These are phyloP conservation scores for Naganishia sp. DNA, from an alignment of 1,284 basidiomycete species.

Conservation along the genomic window DNA sequence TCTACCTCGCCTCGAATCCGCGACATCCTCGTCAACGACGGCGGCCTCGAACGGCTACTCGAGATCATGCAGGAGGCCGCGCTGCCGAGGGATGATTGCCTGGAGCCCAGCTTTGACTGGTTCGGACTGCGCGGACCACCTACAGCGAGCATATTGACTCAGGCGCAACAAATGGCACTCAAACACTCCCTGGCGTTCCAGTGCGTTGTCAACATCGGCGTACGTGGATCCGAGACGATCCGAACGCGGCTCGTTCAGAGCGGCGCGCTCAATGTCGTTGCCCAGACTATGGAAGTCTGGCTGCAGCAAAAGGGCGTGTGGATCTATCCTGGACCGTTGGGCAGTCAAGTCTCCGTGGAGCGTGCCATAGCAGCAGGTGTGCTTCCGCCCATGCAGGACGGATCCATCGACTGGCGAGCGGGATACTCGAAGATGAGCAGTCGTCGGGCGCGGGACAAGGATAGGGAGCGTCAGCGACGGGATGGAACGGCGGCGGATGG, in stretches of 20 bases:
- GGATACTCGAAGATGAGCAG: slow-evolving; percentile 13
- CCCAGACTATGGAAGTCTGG: slow-evolving; percentile 93
- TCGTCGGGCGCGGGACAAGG: slow-evolving; percentile 24
- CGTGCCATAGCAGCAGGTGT: slow-evolving; percentile 54
- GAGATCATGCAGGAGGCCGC: slow-evolving; percentile 85
- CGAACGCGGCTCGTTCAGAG: slow-evolving; percentile 92
- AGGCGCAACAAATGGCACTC: slow-evolving; percentile 80
- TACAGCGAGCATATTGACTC: slow-evolving; percentile 55
- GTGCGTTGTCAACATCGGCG: slow-evolving; percentile 96
- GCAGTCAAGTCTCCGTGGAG: slow-evolving; percentile 64
- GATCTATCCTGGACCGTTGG: slow-evolving; percentile 50
- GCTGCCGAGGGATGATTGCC: slow-evolving; percentile 40
- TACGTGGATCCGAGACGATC: slow-evolving; percentile 90
- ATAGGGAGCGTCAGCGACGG: slow-evolving; percentile 7
- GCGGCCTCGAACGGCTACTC: slow-evolving; percentile 92
- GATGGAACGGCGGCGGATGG: neutral
- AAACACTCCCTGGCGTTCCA: slow-evolving; percentile 92
- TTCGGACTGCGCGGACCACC: slow-evolving; percentile 54
- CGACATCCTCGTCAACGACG: slow-evolving; percentile 97
- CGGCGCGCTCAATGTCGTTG: slow-evolving; percentile 90
- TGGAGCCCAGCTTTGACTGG: slow-evolving; percentile 44
- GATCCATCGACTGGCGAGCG: slow-evolving; percentile 23
- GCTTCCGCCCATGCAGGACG: slow-evolving; percentile 21
- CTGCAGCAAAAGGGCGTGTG: slow-evolving; percentile 69
- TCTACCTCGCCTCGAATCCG: slow-evolving; percentile 96